These are phyloP conservation scores for Malus sieversii DNA, from an alignment of 306 rosid genomes.

Conservation along the genomic window DNA sequence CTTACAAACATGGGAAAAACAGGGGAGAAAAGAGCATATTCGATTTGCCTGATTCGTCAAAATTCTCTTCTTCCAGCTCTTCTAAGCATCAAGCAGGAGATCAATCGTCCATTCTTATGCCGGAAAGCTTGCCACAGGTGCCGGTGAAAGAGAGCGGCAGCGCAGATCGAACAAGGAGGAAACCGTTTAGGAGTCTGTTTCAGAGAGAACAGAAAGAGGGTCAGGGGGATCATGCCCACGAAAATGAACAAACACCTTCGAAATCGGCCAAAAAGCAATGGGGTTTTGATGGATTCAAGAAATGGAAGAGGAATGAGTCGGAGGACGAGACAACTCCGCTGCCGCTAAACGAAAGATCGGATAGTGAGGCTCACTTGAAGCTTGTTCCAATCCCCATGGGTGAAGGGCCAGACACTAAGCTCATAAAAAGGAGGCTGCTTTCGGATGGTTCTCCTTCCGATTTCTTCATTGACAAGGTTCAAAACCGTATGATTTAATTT, in stretches of 20 bases:
- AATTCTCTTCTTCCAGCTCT: not conserved
- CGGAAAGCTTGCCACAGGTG: constrained; percentile 44
- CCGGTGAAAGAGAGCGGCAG: constrained; percentile 27
- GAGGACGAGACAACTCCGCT: constrained; percentile 79
- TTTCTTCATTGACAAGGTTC: constrained; percentile 79
- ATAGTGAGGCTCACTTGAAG: constrained; percentile 34
- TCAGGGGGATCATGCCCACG: constrained; percentile 4
- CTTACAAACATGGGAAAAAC: constrained; percentile 42
- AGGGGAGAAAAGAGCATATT: constrained; percentile 60
- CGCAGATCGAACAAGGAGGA: constrained; percentile 52
- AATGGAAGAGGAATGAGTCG: constrained; percentile 63
- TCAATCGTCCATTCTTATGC: constrained; percentile 44
- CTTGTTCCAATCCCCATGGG: constrained; percentile 32
- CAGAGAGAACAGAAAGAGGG: constrained; percentile 54
- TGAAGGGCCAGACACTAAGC: constrained; percentile 58
- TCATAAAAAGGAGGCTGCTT: constrained; percentile 59
- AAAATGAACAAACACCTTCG: constrained; percentile 24
- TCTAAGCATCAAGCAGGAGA: constrained; percentile 12
- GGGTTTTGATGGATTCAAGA: constrained; percentile 71
- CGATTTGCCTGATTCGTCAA: constrained; percentile 29
- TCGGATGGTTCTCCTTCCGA: constrained; percentile 72
- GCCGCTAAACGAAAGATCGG: constrained; percentile 58
- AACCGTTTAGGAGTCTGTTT: constrained; percentile 65
- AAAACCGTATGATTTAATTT: not conserved
- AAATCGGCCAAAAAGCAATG: constrained; percentile 62